Conservation (phyloP, 73 alveolate species). For the Effrenium voratum region DNA sequence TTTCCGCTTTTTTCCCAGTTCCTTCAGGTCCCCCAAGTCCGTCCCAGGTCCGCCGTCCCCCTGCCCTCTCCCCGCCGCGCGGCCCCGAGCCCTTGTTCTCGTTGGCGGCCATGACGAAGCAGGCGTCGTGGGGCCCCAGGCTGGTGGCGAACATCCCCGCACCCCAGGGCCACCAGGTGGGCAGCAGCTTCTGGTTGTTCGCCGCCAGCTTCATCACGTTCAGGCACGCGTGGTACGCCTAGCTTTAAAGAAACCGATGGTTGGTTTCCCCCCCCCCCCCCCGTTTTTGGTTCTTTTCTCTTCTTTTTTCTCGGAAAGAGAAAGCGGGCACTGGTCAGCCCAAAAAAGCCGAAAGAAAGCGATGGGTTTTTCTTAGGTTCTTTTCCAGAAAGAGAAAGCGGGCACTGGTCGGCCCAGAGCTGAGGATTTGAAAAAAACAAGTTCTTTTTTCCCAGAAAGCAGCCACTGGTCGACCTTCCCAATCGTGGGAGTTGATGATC, state of each 20-base stretch:
- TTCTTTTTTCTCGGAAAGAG: not conserved
- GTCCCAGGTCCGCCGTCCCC: no score
- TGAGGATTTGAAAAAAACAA: not conserved
- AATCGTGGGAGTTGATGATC: not conserved
- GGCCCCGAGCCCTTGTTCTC: constrained; percentile 43
- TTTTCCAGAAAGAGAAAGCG: constrained; percentile 74
- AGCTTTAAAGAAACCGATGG: no score
- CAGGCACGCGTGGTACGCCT: constrained; percentile 85
- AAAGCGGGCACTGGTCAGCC: not conserved
- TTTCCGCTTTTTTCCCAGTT: no score
- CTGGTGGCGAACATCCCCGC: constrained; percentile 94
- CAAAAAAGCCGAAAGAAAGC: not conserved
- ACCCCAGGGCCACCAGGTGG: constrained; percentile 94
- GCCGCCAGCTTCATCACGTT: constrained; percentile 57
- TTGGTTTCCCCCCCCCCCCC: no score
- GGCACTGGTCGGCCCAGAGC: not conserved
- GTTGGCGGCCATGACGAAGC: constrained; percentile 41
- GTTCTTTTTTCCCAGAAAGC: not conserved
- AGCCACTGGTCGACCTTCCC: not conserved
- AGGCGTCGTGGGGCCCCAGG: constrained; percentile 91
- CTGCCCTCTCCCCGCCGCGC: no score
- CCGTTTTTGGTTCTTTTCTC: not conserved
- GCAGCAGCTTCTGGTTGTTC: constrained; percentile 42
- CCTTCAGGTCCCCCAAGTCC: no score
- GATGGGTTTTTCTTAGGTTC: constrained; percentile 5